Percentiles rank a stretch among this genome's conserved stretches.
phyloP scores from a whole-genome alignment of 2,329 filamentous ascomycete species.

The Colletotrichum liaoningense region DNA sequence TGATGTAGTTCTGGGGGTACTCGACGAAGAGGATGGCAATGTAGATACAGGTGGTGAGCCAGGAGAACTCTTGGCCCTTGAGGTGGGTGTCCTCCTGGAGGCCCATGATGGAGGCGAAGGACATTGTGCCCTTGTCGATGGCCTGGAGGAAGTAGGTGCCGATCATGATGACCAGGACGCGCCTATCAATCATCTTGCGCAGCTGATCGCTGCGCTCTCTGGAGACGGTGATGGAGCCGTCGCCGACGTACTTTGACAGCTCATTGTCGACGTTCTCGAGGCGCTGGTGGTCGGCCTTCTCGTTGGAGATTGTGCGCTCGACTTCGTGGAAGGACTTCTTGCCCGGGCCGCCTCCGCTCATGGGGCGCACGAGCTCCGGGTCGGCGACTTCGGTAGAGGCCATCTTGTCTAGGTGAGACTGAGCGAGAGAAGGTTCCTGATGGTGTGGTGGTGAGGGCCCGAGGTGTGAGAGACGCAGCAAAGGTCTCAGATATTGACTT shows the following conservation, averaged over 20 bases:
- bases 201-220: constrained; percentile 70
- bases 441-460: background rate
- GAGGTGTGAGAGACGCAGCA: background rate
- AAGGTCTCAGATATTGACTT: background rate
- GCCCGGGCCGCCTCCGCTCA: constrained; percentile 38
- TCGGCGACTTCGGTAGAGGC: constrained; percentile 40
- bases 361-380: constrained; percentile 40
- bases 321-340: constrained; percentile 43
- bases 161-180: constrained; percentile 78
- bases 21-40: constrained; percentile 77
- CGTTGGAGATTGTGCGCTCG: constrained; percentile 38
- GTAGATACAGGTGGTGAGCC: constrained; percentile 81
- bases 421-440: constrained; percentile 37
- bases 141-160: constrained; percentile 79
- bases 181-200: constrained; percentile 73
- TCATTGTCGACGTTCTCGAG: constrained; percentile 69
- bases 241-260: constrained; percentile 75
- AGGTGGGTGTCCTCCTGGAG: constrained; percentile 59
- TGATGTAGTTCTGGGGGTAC: constrained; percentile 73
- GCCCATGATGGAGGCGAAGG: constrained; percentile 74
- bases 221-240: constrained; percentile 66
- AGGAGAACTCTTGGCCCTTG: constrained; percentile 65
- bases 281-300: constrained; percentile 34
- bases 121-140: constrained; percentile 75
- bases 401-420: constrained; percentile 9